Conservation (phyloP, 1,139 yeast genomes). For the Meyerozyma smithsonii region DNA sequence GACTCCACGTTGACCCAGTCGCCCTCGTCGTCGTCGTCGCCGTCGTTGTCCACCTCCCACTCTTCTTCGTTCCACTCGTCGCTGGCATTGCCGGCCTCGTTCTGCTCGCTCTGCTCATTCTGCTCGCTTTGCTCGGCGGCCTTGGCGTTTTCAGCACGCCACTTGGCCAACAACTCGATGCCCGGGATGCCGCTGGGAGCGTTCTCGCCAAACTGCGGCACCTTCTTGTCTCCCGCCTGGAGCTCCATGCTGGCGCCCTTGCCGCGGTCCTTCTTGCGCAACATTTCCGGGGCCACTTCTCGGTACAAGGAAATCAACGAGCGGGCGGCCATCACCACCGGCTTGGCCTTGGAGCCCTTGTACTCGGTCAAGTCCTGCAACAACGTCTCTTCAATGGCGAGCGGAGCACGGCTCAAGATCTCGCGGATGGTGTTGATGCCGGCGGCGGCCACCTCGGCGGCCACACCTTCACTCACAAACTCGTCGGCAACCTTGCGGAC, state of each 20-base stretch:
- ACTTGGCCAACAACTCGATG: conserved; percentile 79
- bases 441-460: conserved; percentile 96
- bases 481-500: conserved; percentile 94
- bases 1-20: conserved; percentile 59
- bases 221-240: conserved; percentile 43
- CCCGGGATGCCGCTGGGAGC: conserved; percentile 76
- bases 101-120: conserved; percentile 15
- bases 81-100: too few relatives aligned
- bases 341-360: conserved; percentile 87
- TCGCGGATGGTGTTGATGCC: conserved; percentile 95
- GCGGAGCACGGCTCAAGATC: conserved; percentile 86
- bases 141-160: conserved; percentile 45
- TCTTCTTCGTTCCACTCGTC: conserved; percentile 18
- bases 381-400: conserved; percentile 82
- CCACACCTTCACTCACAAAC: conserved; percentile 96
- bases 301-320: conserved; percentile 82
- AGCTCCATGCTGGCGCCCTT: conserved; percentile 81
- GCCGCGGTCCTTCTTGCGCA: conserved; percentile 85
- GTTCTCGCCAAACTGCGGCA: conserved; percentile 71
- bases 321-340: conserved; percentile 92
- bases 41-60: conserved; percentile 45
- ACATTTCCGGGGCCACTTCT: conserved; percentile 95
- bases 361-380: conserved; percentile 87
- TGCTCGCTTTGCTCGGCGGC: conserved; percentile 28
- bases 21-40: conserved; percentile 55